Evolutionary conservation across 768 basidiomycete genomes (phyloP).

Genomic region (Rhizopogon roseolus): DNA sequence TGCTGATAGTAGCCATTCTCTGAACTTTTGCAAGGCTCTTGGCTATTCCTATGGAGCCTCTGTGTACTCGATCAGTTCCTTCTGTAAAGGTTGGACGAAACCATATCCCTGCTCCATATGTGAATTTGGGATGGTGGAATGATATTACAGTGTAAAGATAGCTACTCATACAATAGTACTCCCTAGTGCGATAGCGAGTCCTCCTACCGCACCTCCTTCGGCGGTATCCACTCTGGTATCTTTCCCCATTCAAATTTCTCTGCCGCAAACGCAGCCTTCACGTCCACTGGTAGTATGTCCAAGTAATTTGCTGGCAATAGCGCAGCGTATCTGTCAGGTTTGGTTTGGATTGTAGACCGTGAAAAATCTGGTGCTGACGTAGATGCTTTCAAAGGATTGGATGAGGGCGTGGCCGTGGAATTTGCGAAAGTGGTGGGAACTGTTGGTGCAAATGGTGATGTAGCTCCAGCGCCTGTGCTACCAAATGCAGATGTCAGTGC

Average conservation of each 20-base stretch:
- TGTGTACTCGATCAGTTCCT: no score
- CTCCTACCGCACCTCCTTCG: constrained; percentile 47
- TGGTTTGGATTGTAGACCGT: constrained; percentile 29
- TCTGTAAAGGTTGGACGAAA: no score
- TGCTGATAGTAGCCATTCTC: no score
- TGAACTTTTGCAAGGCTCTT: no score
- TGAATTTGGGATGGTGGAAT: no score
- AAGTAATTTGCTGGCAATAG: constrained; percentile 58
- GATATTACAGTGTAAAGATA: neutral
- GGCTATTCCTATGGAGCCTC: no score
- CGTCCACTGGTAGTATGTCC: constrained; percentile 45
- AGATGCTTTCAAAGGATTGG: constrained; percentile 12
- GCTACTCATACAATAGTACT: neutral
- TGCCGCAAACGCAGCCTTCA: constrained; percentile 48
- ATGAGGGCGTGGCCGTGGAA: constrained; percentile 19
- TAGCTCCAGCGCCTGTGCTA: constrained; percentile 13
- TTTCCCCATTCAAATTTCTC: constrained; percentile 63
- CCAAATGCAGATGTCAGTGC: constrained; percentile 12
- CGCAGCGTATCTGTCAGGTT: constrained; percentile 50
- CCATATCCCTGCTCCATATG: no score
- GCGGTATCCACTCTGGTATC: constrained; percentile 74
- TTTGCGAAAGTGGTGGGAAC: constrained; percentile 19
- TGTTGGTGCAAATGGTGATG: constrained; percentile 13
- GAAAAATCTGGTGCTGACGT: constrained; percentile 31
- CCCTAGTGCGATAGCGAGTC: neutral